Evolutionary conservation across 768 basidiomycete genomes (phyloP).

Genomic region (Tephrocybe rancida): DNA sequence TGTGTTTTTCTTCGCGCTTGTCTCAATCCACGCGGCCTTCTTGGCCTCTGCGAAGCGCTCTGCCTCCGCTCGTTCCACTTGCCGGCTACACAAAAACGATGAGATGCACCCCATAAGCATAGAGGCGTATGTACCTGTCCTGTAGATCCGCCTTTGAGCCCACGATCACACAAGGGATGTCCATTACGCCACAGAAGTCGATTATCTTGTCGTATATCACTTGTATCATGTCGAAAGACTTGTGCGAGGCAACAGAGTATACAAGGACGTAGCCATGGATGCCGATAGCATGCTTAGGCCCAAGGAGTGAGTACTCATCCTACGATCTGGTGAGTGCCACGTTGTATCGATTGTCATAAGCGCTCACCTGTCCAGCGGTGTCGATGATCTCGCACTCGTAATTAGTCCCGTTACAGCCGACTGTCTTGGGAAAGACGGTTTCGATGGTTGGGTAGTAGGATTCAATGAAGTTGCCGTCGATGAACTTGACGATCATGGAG

Average conservation of each 20-base stretch:
- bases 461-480: conserved; percentile 84
- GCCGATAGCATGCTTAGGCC: conserved; percentile 88
- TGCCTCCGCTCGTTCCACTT: conserved; percentile 68
- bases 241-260: conserved; percentile 84
- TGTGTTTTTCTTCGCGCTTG: conserved; percentile 78
- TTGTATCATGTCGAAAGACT: conserved; percentile 90
- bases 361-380: conserved; percentile 85
- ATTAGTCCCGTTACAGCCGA: conserved; percentile 77
- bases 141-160: conserved; percentile 86
- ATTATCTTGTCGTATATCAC: conserved; percentile 92
- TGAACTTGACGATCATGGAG: conserved; percentile 85
- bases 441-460: conserved; percentile 94
- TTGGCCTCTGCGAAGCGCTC: conserved; percentile 69
- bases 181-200: conserved; percentile 79
- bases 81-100: conserved; percentile 44
- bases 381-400: conserved; percentile 95
- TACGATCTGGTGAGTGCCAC: conserved; percentile 27
- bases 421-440: conserved; percentile 70
- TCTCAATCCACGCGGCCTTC: conserved; percentile 81
- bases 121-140: conserved; percentile 55
- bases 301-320: conserved; percentile 92
- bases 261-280: conserved; percentile 94
- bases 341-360: conserved; percentile 7
- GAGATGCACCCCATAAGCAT: conserved; percentile 7
- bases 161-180: conserved; percentile 89